Evolutionary conservation across 257 asterid species (phyloP), one percentile per base, ranked within the genome.

Genomic region (Fraxinus americana): DNA sequence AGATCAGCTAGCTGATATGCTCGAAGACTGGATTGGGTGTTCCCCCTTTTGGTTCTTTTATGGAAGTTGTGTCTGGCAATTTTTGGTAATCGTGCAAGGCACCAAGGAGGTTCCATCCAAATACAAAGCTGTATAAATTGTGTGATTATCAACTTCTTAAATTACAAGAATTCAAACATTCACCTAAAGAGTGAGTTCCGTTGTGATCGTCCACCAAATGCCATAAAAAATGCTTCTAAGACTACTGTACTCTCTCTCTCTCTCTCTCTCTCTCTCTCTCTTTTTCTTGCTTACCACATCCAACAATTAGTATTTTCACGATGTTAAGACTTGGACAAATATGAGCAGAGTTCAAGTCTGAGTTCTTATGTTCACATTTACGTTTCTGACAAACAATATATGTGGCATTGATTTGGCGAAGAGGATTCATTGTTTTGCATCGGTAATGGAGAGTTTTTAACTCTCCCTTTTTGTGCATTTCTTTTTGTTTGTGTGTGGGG

Each of bases 321-420:
- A 57, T 12, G 4, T n/a, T 5, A 17, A 57, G 27, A 21, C 23
- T 21, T 57, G 23, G 23, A 7, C 23, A 54, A 54, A 67, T 54
- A 67, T 19, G 52, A 32, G 34, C 71, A 71, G 77, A 70, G 16
- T 43, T 83, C 67, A 75, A 43, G 43, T 68, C 48, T 41, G 48
- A 11, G 14, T 41, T 41, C 48, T 41, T 41, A 12, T 41, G 50
- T 41, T 41, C 50, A 41, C 50, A 41, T 41, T 41, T 4, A 12
- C 2, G 50, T 12, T 41, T 41, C 16, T 12, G 14, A 41, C 50
- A 17, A 54, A 54, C 43, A 72, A 57, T 57, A 76, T 12, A 68
- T 71, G 39, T 43, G 67, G 30, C 19, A 21, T 50, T 48, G 21
- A 41, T 69, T 70, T 70, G 35, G 39, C 2, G 2, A 2, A 70